Percentiles rank a stretch among this genome's conserved stretches.
Conservation (phyloP, 192 early-diverging fungal genomes). For the Chytriomyces sp. region DNA sequence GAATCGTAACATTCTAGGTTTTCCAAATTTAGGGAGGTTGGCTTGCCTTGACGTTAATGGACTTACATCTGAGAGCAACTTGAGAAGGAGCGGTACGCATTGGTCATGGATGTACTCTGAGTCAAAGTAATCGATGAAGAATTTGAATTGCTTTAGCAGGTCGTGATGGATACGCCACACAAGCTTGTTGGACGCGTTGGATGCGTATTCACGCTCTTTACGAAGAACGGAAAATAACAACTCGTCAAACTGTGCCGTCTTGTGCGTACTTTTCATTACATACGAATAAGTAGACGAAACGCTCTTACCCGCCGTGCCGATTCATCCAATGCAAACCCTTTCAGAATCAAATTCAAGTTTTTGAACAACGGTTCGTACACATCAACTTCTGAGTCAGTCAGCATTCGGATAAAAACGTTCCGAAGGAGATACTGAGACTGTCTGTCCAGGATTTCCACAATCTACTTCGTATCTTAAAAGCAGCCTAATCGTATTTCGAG, state of each 20-base stretch:
- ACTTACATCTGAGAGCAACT: conserved; percentile 47
- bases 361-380: conserved; percentile 38
- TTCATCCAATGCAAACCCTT: conserved; percentile 36
- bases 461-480: neutral
- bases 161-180: conserved; percentile 47
- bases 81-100: conserved; percentile 50
- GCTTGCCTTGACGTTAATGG: neutral
- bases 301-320: conserved; percentile 13
- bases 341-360: conserved; percentile 37
- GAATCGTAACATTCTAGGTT: conserved; percentile 44
- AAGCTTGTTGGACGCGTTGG: conserved; percentile 31
- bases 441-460: conserved; percentile 36
- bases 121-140: conserved; percentile 51
- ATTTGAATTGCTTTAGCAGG: conserved; percentile 43
- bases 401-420: conserved; percentile 37
- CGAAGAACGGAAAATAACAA: conserved; percentile 47
- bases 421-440: conserved; percentile 29
- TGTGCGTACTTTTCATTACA: neutral
- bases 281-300: neutral
- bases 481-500: neutral
- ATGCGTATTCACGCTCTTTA: conserved; percentile 49
- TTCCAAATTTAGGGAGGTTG: neutral
- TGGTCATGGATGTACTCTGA: conserved; percentile 48
- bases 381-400: conserved; percentile 37
- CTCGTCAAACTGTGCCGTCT: conserved; percentile 41